These are phyloP conservation scores for Podaxis rugospora DNA, from an alignment of 768 basidiomycete species.

Conservation along the genomic window DNA sequence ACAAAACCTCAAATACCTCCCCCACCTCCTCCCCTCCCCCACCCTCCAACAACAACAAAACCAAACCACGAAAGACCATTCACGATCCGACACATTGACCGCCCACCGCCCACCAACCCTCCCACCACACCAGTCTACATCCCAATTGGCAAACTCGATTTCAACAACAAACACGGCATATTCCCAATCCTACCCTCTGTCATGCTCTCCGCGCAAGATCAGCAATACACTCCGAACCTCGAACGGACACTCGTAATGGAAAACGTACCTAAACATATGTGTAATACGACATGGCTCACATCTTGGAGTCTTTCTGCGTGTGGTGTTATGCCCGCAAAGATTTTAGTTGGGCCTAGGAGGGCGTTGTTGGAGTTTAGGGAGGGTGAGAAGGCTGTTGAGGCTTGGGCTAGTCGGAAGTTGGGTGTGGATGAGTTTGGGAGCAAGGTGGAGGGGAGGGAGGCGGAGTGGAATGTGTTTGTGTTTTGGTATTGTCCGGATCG, in stretches of 20 bases:
- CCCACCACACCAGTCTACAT: slow-evolving; percentile 16
- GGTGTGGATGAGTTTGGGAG: slow-evolving; percentile 19
- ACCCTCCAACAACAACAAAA: background rate
- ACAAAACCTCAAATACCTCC: background rate
- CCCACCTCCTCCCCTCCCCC: background rate
- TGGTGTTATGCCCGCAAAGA: slow-evolving; percentile 31
- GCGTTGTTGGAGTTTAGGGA: slow-evolving; percentile 49
- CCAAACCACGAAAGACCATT: slow-evolving; percentile 1
- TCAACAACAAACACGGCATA: slow-evolving; percentile 41
- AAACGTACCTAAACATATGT: slow-evolving; percentile 45
- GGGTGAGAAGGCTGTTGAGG: slow-evolving; percentile 38
- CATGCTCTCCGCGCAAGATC: background rate
- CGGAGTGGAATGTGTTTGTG: background rate
- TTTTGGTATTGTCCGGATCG: slow-evolving; percentile 45
- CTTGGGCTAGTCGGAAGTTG: slow-evolving; percentile 46
- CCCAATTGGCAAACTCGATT: slow-evolving; percentile 43
- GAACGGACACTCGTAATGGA: slow-evolving; percentile 54
- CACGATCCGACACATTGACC: background rate
- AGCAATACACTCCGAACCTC: slow-evolving; percentile 39
- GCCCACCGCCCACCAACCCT: background rate
- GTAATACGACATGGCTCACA: slow-evolving; percentile 36
- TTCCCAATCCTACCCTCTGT: slow-evolving; percentile 28
- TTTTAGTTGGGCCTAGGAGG: slow-evolving; percentile 40
- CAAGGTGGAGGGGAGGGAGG: background rate
- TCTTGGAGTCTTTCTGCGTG: slow-evolving; percentile 39